These are phyloP conservation scores for Cyathus striatus DNA, from an alignment of 768 basidiomycete species.

Conservation along the genomic window DNA sequence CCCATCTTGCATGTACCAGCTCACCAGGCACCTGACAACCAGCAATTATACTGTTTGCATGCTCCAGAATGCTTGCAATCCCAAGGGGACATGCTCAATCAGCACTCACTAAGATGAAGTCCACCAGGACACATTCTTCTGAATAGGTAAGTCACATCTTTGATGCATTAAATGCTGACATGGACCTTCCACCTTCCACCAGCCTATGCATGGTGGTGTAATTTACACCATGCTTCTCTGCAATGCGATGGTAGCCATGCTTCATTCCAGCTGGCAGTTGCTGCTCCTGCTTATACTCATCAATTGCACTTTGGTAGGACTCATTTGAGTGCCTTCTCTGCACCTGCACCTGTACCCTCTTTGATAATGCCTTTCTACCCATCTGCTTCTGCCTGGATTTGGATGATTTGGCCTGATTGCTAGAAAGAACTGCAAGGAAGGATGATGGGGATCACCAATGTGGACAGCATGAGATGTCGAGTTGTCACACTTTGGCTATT, in stretches of 20 bases:
- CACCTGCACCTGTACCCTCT: no score
- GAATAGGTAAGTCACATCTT: slow-evolving; percentile 18
- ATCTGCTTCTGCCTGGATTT: no score
- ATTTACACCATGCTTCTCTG: slow-evolving; percentile 7
- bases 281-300: neutral
- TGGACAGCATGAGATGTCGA: no score
- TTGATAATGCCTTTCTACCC: no score
- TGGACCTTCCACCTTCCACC: slow-evolving; percentile 11
- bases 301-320: no score
- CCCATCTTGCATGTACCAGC: slow-evolving; percentile 21
- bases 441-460: no score
- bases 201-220: slow-evolving; percentile 9
- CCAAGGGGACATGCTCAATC: slow-evolving; percentile 20
- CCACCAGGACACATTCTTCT: slow-evolving; percentile 22
- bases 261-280: neutral
- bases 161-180: slow-evolving; percentile 14
- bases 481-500: no score
- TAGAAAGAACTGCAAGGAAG: no score
- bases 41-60: slow-evolving; percentile 21
- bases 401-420: no score
- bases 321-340: no score
- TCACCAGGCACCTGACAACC: slow-evolving; percentile 8
- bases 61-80: slow-evolving; percentile 8
- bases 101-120: slow-evolving; percentile 19
- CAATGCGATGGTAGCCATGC: slow-evolving; percentile 5